Evolutionary conservation across 1,284 basidiomycete species (phyloP), one percentile per base, ranked within the genome.

Genomic region (Pterula multifida): DNA sequence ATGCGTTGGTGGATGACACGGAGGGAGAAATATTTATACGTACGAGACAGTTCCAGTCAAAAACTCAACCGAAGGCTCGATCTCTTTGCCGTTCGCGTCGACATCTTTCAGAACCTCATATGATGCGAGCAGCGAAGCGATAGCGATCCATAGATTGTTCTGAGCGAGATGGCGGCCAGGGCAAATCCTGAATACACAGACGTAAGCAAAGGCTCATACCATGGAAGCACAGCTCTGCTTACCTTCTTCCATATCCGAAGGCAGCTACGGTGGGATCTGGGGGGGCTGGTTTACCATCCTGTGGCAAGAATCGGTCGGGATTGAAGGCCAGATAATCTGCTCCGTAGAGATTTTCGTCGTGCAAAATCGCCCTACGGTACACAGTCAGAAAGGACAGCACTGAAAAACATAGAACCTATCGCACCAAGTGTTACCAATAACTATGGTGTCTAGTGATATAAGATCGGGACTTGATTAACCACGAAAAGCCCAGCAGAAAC

Each of bases 241-340:
- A 46, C 35, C 49, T 49, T 26, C 54, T 26, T 11, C 54, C 49
- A 15, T 48, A 49, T 15, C 54, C 52, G 32, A 53, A 53, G 15
- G 26, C 21, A 21, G 47, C 26, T 23, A 19, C 11, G 36, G 21
- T 48, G 1, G 51, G 51, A 26, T 50, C 54, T 12, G 25, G 26
- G 26, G 45, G 51, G 26, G 46, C 23, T 12, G 21, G 4, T 13
- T 13, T 46, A 26, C 12, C 25, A 12, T 24, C 23, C 26, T 47
- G 19, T 6, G 45, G 23, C 26, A 59, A 23, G 49, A 55, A 58
- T 0, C 61, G 50, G 9, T 59, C 57, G 2, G 62, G 62, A 15
- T 55, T 55, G 53, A 63, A 63, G 12, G 17, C 26, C 12, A 49
- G 36, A 2, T 58, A 56, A 21, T 47, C 45, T 6, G 19, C 23